Evolutionary conservation across 805 yeast genomes (phyloP).

Genomic region (Saccharomycopsis javanensis): DNA sequence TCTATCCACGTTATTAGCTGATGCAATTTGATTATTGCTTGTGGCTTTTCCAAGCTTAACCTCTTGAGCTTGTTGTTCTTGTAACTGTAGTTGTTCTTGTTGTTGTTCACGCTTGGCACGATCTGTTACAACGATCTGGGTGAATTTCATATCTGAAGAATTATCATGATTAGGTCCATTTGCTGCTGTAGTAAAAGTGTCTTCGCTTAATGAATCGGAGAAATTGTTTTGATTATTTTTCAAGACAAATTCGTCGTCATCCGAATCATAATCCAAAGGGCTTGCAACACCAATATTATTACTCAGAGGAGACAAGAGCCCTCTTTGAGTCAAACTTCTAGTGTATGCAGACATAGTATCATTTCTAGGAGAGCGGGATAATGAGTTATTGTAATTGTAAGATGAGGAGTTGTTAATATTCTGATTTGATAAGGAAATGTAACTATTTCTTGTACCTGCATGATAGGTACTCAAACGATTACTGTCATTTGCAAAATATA

Average conservation of each 20-base stretch:
- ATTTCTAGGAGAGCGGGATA: conserved; percentile 1
- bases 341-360: conserved; percentile 1
- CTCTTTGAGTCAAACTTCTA: conserved; percentile 1
- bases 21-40: no score
- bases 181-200: not conserved
- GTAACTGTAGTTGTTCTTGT: not conserved
- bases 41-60: not conserved
- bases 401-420: conserved; percentile 4
- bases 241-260: conserved; percentile 5
- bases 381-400: conserved; percentile 3
- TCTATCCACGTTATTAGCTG: not conserved
- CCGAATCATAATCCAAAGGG: conserved; percentile 5
- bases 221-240: not conserved
- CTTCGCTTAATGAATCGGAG: conserved; percentile 2
- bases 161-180: not conserved
- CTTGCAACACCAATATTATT: conserved; percentile 8
- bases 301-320: conserved; percentile 1
- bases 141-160: conserved; percentile 3
- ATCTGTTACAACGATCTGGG: conserved; percentile 15
- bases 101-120: conserved; percentile 8
- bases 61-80: not conserved
- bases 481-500: not conserved
- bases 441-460: conserved; percentile 11
- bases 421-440: conserved; percentile 2
- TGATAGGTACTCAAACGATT: conserved; percentile 9